Evolutionary conservation across 2,329 filamentous ascomycete species (phyloP).

Genomic region (Nemania sp.): DNA sequence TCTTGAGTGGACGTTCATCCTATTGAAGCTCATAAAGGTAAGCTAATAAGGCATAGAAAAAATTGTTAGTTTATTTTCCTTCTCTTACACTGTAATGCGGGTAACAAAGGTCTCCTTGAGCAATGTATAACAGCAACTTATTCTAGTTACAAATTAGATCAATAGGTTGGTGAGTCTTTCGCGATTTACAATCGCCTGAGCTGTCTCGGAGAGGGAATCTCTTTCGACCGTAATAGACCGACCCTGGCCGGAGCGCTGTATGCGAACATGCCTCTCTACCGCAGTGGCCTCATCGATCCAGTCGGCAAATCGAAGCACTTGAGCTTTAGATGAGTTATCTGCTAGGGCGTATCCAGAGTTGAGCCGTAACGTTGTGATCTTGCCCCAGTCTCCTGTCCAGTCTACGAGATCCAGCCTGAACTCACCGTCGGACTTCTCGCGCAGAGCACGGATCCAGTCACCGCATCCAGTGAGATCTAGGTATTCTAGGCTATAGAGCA

Average conservation of each 20-base stretch:
- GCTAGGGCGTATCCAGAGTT: conserved; percentile 57
- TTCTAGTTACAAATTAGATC: neutral
- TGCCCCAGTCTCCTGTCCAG: conserved; percentile 67
- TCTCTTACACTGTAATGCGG: neutral
- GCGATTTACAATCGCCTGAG: conserved; percentile 33
- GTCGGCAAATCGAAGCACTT: conserved; percentile 52
- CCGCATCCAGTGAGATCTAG: conserved; percentile 71
- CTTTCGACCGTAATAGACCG: conserved; percentile 63
- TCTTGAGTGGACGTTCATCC: too few relatives aligned
- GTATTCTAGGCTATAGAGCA: conserved; percentile 69
- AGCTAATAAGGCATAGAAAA: too few relatives aligned
- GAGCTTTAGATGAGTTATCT: conserved; percentile 51
- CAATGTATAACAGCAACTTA: neutral
- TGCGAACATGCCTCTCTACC: conserved; percentile 62
- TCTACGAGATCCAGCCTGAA: conserved; percentile 57
- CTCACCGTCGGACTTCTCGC: conserved; percentile 57
- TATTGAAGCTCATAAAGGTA: too few relatives aligned
- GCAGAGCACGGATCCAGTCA: conserved; percentile 65
- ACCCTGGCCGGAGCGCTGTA: conserved; percentile 61
- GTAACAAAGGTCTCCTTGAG: neutral
- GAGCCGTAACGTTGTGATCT: conserved; percentile 61
- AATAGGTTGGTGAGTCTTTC: conserved; percentile 18
- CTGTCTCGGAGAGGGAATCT: conserved; percentile 49
- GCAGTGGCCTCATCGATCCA: conserved; percentile 55
- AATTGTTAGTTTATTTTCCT: too few relatives aligned